Evolutionary conservation across 768 basidiomycete species (phyloP), one percentile per base, ranked within the genome.

Genomic region (Collybia sordida): DNA sequence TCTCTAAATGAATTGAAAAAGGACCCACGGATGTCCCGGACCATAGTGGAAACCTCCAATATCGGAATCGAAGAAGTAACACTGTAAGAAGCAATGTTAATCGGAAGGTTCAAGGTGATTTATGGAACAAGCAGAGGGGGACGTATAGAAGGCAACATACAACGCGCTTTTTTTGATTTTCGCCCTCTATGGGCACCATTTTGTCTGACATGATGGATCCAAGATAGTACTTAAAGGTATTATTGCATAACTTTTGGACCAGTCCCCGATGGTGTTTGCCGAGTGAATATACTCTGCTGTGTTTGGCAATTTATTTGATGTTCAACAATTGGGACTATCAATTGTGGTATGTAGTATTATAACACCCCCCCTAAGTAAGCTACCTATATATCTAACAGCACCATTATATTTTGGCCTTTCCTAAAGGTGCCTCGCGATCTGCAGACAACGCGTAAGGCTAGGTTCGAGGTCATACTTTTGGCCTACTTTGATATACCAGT

Each of bases 41-140:
- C 94, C 94, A 85, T 97, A 95, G 68, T 98, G 97, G 66, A 98
- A 99, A 45, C 97, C 96, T 19, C 97, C 96, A 68, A 99, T 95
- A 66, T 99, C 96, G 25, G 94, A 96, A 71, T 99, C 96, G 74
- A 95, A 99, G 78, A 99, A 99, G 77, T 99, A 99, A 66, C 96
- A 98, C 90, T 97, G 50, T 18, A 44, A 34, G 47, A 47, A 44
- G 14, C 4, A 4, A 39, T 39, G 18, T 47, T 18, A 37, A 47
- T 53, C 51, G 56, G 59, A 53, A 31, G 17, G 39, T 27, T 24
- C 14, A 12, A 25, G n/a, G 14, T 17, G 28, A 15, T 45, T 15
- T 37, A 27, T 25, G 12, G 38, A 4, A 22, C 36, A n/a, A 37
- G 19, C 14, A 4, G 37, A 6, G 17, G 17, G 17, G 25, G 42